Conservation (phyloP, 768 basidiomycete species). For the Pisolithus sp. region DNA sequence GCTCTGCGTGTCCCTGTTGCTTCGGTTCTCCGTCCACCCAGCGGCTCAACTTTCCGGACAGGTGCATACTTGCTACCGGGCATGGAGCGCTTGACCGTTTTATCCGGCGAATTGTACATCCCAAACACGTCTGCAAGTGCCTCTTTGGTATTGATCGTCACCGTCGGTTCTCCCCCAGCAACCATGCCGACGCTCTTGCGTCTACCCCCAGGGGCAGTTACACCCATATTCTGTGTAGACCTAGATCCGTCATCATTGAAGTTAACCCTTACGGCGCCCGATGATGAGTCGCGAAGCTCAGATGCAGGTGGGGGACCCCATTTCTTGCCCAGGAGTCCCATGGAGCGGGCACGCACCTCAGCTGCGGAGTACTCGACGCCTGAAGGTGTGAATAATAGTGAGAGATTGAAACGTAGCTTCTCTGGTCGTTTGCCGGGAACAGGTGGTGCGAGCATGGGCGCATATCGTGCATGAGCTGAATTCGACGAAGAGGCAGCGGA, state of each 20-base stretch:
- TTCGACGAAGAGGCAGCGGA: slow-evolving; percentile 35
- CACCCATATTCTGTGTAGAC: slow-evolving; percentile 35
- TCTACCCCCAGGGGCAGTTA: slow-evolving; percentile 21
- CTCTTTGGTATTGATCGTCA: slow-evolving; percentile 96
- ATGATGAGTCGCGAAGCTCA: slow-evolving; percentile 28
- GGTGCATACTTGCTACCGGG: slow-evolving; percentile 72
- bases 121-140: slow-evolving; percentile 91
- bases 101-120: slow-evolving; percentile 92
- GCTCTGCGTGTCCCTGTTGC: slow-evolving; percentile 21
- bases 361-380: slow-evolving; percentile 79
- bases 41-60: slow-evolving; percentile 58
- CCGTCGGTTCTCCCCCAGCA: slow-evolving; percentile 63
- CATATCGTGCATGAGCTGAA: slow-evolving; percentile 45
- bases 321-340: slow-evolving; percentile 79
- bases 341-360: slow-evolving; percentile 74
- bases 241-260: slow-evolving; percentile 57
- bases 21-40: slow-evolving; percentile 28
- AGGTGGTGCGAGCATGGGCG: slow-evolving; percentile 66
- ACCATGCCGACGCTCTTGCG: slow-evolving; percentile 40
- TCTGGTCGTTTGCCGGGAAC: slow-evolving; percentile 66
- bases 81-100: slow-evolving; percentile 48
- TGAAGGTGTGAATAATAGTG: slow-evolving; percentile 68
- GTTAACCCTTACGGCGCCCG: slow-evolving; percentile 38
- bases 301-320: slow-evolving; percentile 64
- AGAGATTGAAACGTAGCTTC: slow-evolving; percentile 61